Evolutionary conservation across 129 eudicot genomes (phyloP), one percentile per base, ranked within the genome.

Genomic region (Helianthus tuberosus): DNA sequence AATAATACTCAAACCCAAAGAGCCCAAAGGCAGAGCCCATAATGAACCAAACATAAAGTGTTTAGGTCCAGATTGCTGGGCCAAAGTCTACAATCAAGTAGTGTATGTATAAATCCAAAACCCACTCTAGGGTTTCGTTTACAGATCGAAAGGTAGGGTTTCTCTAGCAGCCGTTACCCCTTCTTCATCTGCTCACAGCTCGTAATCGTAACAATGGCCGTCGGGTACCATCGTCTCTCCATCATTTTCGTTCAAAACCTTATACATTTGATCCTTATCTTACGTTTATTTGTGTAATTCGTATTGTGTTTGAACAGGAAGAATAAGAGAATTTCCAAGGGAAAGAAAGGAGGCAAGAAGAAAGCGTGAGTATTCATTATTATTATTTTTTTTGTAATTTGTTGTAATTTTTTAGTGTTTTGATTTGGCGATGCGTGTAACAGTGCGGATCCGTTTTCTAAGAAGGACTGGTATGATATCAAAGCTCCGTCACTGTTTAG

Each of bases 381-480:
- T 66, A 84, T 79, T 32, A 72, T 79, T 66, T 23, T 3, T 23
- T 5, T 15, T 62, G 8, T 5, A 48, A 0, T 13, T 41, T 32
- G 17, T 63, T 41, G 51, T 8, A 35, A 16, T 63, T 41, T 71
- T 14, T 13, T 20, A 20, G 12, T 4, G 57, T 5, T 23, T 3
- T 47, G 41, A 35, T 49, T 48, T 11, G 6, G 3, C 32, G 0
- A 20, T 69, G 47, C 36, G 46, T 59, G 15, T 52, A 25, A 68
- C 75, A 84, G 85, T 15, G 83, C 75, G 63, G 86, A 82, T 62
- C 86, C 86, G 0, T 82, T 71, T 15, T 55, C 84, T 1, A 85
- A 85, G 80, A 85, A 85, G 82, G 89, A 85, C 38, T 82, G 86
- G 86, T 85, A 85, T 62, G 86, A 82, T 79, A 64, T 85, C 71